phyloP scores from a whole-genome alignment of 345 rosid genomes.

The thale cress (Arabidopsis thaliana) region TAIR10.1 NC_003070.9:578501-579000 shows the following conservation, averaged over 20 bases:
- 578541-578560: conserved; percentile 77
- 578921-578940: conserved; percentile 62
- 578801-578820: conserved; percentile 17
- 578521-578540: conserved; percentile 50
- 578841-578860: not conserved
- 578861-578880: conserved; percentile 34
- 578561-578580: conserved; percentile 74
- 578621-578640: conserved; percentile 46
- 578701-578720: conserved; percentile 47
- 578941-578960: conserved; percentile 45
- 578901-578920: conserved; percentile 97
- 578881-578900: conserved; percentile 74
- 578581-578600: conserved; percentile 70
- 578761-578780: conserved; percentile 95
- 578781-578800: conserved; percentile 81
- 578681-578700: conserved; percentile 6
- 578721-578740: conserved; percentile 85
- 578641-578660: not conserved
- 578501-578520: conserved; percentile 20
- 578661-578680: not conserved
- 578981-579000: conserved; percentile 86
- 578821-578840: conserved; percentile 6
- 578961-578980: conserved; percentile 54
- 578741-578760: conserved; percentile 93
- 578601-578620: conserved; percentile 91